These are phyloP conservation scores for Zoysia pacifica DNA, from an alignment of 176 grass and related monocot genomes.

Conservation along the genomic window DNA sequence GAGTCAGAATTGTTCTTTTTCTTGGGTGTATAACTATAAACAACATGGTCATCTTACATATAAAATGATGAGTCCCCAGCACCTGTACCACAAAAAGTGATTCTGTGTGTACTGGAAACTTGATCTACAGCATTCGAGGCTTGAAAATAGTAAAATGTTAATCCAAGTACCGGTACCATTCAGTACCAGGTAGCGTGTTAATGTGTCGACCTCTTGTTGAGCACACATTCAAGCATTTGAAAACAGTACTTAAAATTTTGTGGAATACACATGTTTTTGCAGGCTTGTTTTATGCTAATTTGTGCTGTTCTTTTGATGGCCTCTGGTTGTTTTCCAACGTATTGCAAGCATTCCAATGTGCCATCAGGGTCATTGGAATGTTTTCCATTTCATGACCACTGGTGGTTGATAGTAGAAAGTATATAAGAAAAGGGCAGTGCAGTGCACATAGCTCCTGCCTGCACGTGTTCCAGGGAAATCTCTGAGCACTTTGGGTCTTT, in stretches of 20 bases:
- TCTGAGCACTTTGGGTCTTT: too few species aligned
- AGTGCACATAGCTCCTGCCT: too few species aligned
- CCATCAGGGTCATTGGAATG: neutral
- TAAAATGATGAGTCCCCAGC: neutral
- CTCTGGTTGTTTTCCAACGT: neutral
- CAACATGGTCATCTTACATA: neutral
- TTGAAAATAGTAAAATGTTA: neutral
- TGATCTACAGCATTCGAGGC: neutral
- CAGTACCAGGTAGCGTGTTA: slow-evolving; percentile 1
- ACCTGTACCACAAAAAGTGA: slow-evolving; percentile 4
- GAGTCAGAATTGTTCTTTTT: slow-evolving; percentile 7
- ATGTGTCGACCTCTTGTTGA: neutral
- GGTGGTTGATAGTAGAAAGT: neutral
- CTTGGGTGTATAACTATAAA: slow-evolving; percentile 7
- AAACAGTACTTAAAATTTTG: slow-evolving; percentile 16
- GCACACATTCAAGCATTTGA: neutral
- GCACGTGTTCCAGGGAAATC: too few species aligned
- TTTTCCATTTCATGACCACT: neutral
- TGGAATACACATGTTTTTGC: neutral
- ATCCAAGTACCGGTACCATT: slow-evolving; percentile 11
- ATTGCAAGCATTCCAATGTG: neutral
- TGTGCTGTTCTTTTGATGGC: neutral
- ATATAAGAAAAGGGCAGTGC: neutral
- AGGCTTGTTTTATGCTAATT: neutral
- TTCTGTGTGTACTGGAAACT: neutral